These are phyloP conservation scores for Rheum nobile DNA, from an alignment of 148 eudicot species.

Conservation along the genomic window DNA sequence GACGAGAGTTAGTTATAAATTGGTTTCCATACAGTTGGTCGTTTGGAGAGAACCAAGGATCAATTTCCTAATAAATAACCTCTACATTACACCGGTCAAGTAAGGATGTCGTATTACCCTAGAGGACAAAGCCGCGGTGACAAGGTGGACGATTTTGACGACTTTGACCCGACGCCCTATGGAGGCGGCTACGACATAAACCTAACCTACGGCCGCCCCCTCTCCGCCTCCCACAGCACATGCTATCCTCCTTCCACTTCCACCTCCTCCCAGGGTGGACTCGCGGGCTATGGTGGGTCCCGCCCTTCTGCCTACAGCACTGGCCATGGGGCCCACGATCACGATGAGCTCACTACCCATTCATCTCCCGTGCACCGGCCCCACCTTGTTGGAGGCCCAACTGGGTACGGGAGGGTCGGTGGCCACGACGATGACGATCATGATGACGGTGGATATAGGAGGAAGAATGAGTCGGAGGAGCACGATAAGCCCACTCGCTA, in stretches of 20 bases:
- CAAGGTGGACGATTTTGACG: slow-evolving; percentile 66
- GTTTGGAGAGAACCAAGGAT: not conserved
- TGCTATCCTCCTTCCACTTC: slow-evolving; percentile 63
- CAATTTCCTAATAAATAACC: not conserved
- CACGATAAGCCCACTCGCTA: not conserved
- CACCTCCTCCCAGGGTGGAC: not conserved
- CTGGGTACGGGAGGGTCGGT: slow-evolving; percentile 5
- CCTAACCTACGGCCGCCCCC: slow-evolving; percentile 66
- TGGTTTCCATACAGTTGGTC: too few relatives aligned
- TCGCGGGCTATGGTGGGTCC: slow-evolving; percentile 33
- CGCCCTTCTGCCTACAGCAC: slow-evolving; percentile 50
- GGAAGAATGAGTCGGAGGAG: slow-evolving; percentile 10
- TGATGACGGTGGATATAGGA: slow-evolving; percentile 8
- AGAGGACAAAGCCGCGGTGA: slow-evolving; percentile 32
- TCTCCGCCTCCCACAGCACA: slow-evolving; percentile 48
- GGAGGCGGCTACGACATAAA: slow-evolving; percentile 77
- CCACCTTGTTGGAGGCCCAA: slow-evolving; percentile 9
- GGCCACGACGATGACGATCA: not conserved
- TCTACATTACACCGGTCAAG: not conserved
- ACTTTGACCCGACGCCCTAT: slow-evolving; percentile 77
- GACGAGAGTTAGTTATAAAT: too few relatives aligned
- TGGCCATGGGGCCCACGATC: slow-evolving; percentile 40
- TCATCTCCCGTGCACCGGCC: slow-evolving; percentile 7
- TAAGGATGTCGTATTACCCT: slow-evolving; percentile 69
- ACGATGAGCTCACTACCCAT: slow-evolving; percentile 21